These are phyloP conservation scores for Blastobotrys robertii DNA, from an alignment of 805 yeast genomes.

Conservation along the genomic window DNA sequence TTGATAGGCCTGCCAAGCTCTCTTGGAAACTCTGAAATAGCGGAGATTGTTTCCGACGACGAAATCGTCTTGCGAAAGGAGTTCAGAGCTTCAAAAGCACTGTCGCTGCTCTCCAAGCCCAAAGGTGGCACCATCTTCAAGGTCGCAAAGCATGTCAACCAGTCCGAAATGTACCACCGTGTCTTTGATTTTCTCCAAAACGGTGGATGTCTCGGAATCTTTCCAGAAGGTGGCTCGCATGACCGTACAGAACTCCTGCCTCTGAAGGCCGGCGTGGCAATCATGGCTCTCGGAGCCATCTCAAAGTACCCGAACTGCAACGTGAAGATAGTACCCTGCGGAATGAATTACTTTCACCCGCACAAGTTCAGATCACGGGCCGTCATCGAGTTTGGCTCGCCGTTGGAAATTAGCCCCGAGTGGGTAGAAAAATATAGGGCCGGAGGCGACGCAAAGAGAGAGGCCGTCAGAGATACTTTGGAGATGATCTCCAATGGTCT, in stretches of 20 bases:
- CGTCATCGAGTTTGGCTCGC: constrained; percentile 88
- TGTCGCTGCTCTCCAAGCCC: constrained; percentile 32
- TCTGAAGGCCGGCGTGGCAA: constrained; percentile 92
- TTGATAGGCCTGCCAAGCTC: constrained; percentile 68
- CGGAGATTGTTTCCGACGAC: constrained; percentile 59
- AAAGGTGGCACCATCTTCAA: constrained; percentile 46
- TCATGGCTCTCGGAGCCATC: constrained; percentile 96
- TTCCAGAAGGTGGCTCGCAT: constrained; percentile 98
- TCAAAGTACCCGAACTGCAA: constrained; percentile 63
- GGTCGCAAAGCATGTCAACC: constrained; percentile 77
- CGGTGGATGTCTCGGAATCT: constrained; percentile 81
- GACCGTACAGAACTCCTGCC: constrained; percentile 89
- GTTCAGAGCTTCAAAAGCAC: constrained; percentile 45
- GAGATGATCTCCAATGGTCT: constrained; percentile 64
- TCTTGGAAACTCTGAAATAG: constrained; percentile 65
- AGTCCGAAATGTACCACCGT: constrained; percentile 67
- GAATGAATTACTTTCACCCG: constrained; percentile 94
- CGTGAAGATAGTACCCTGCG: constrained; percentile 89
- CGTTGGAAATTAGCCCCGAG: constrained; percentile 54
- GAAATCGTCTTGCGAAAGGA: constrained; percentile 61
- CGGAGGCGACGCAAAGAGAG: constrained; percentile 56
- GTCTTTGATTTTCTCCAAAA: constrained; percentile 77
- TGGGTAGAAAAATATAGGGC: constrained; percentile 55
- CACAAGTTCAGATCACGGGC: constrained; percentile 94
- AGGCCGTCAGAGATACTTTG: constrained; percentile 62